A percentile compares a stretch with the other conserved stretches of the same genome.
phyloP scores from a whole-genome alignment of 495 filamentous ascomycete genomes.

The Staphylotrichum tortipilum region DNA sequence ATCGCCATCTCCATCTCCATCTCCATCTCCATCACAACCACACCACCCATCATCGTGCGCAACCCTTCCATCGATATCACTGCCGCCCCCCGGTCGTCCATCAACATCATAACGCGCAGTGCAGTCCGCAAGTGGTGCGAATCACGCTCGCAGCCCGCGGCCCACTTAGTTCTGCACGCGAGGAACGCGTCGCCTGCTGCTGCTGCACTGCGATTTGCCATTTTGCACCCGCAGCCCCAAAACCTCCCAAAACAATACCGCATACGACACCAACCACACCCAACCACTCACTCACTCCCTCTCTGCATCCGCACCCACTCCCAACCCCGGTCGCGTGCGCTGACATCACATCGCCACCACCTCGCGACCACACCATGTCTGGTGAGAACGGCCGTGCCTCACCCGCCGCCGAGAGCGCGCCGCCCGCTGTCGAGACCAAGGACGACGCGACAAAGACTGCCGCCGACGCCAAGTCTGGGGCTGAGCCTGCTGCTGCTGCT shows the following conservation, averaged over 20 bases:
- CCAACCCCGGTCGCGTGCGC: slow-evolving; percentile 6
- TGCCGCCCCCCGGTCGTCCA: too few species aligned
- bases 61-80: too few species aligned
- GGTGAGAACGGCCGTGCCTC: slow-evolving; percentile 12
- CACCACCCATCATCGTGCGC: too few species aligned
- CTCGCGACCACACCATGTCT: slow-evolving; percentile 14
- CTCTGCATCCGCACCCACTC: too few species aligned
- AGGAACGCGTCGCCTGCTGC: slow-evolving; percentile 22
- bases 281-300: too few species aligned
- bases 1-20: too few species aligned
- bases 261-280: too few species aligned
- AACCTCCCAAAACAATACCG: too few species aligned
- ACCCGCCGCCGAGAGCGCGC: slow-evolving; percentile 10
- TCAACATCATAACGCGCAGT: too few species aligned
- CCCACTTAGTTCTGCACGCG: slow-evolving; percentile 18
- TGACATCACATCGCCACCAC: slow-evolving; percentile 22
- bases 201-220: slow-evolving; percentile 11
- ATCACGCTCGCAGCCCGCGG: slow-evolving; percentile 6
- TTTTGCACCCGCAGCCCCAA: not conserved
- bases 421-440: slow-evolving; percentile 7
- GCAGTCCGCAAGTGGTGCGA: too few species aligned
- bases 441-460: slow-evolving; percentile 13
- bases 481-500: slow-evolving; percentile 12
- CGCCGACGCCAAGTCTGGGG: slow-evolving; percentile 10
- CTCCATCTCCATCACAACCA: too few species aligned